Evolutionary conservation across 2,329 filamentous ascomycete species (phyloP).

Genomic region (Leptoxyphium fumago): DNA sequence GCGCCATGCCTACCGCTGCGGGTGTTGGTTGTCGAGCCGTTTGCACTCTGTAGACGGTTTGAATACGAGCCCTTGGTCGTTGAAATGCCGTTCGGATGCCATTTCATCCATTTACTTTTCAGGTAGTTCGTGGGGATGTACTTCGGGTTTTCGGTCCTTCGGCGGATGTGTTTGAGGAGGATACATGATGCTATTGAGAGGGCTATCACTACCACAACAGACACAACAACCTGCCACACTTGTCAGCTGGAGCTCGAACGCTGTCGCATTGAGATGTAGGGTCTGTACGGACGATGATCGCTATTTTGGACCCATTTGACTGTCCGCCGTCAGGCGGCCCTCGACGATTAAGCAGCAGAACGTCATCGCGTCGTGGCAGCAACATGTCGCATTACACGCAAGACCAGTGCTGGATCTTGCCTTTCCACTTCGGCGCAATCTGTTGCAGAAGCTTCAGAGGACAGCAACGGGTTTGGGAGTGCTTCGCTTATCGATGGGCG

Average conservation of each 20-base stretch:
- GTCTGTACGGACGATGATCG: not conserved
- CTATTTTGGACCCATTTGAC: not conserved
- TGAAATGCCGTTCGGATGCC: conserved; percentile 12
- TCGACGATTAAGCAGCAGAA: not conserved
- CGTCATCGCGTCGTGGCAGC: not conserved
- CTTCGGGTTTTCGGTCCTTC: conserved; percentile 13
- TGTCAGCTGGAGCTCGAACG: not conserved
- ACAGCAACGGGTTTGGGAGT: no score
- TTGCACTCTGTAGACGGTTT: conserved; percentile 14
- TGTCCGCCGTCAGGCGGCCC: not conserved
- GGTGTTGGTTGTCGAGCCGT: conserved; percentile 12
- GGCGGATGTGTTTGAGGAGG: conserved; percentile 9
- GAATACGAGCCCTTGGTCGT: conserved; percentile 17
- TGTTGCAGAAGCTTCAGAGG: no score
- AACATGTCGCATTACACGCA: not conserved
- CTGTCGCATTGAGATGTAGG: not conserved
- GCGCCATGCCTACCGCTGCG: conserved; percentile 11
- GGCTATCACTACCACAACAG: conserved; percentile 5
- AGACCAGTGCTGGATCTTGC: no score
- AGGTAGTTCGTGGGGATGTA: conserved; percentile 19
- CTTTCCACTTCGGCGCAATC: no score
- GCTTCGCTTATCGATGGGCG: no score
- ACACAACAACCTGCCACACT: conserved; percentile 5
- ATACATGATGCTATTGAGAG: conserved; percentile 6
- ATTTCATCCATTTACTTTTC: conserved; percentile 19